These are phyloP conservation scores for Auxenochlorella pyrenoidosa DNA, from an alignment of 139 green algal genomes.

Conservation along the genomic window DNA sequence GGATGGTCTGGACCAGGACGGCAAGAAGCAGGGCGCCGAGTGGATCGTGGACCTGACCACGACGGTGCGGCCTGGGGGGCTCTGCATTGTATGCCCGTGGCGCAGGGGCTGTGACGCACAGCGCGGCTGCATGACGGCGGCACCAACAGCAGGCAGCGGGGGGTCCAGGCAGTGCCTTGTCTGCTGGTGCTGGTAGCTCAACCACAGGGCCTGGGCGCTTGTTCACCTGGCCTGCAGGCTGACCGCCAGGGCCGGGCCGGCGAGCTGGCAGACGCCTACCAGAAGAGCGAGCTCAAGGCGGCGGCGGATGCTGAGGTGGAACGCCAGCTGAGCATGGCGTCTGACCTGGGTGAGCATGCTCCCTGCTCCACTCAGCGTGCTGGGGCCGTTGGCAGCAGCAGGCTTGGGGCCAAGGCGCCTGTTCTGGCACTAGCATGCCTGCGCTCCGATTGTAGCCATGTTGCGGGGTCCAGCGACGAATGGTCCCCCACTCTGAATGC, in stretches of 20 bases:
- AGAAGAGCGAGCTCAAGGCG: conserved; percentile 12
- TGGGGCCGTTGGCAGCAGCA: neutral
- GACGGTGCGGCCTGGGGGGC: neutral
- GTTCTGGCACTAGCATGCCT: too few species aligned
- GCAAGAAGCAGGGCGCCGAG: conserved; percentile 56
- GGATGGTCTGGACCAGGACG: conserved; percentile 5
- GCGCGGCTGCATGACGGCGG: too few species aligned
- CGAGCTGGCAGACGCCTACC: conserved; percentile 23
- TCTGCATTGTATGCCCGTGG: too few species aligned
- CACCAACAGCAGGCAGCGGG: too few species aligned
- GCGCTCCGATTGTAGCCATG: too few species aligned
- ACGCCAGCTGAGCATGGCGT: conserved; percentile 15
- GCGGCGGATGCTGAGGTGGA: conserved; percentile 26
- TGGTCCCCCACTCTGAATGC: too few species aligned
- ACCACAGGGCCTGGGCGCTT: neutral
- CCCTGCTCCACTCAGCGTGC: neutral
- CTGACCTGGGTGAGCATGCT: conserved; percentile 17
- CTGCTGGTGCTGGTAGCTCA: neutral
- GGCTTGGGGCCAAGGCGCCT: neutral
- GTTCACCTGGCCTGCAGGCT: neutral
- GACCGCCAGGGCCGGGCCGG: conserved; percentile 33
- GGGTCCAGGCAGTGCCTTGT: too few species aligned
- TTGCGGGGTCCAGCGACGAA: too few species aligned
- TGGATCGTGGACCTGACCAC: conserved; percentile 64
- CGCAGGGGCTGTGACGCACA: too few species aligned